Evolutionary conservation across 139 green algal genomes (phyloP).

Genomic region (Chlorella sp.): DNA sequence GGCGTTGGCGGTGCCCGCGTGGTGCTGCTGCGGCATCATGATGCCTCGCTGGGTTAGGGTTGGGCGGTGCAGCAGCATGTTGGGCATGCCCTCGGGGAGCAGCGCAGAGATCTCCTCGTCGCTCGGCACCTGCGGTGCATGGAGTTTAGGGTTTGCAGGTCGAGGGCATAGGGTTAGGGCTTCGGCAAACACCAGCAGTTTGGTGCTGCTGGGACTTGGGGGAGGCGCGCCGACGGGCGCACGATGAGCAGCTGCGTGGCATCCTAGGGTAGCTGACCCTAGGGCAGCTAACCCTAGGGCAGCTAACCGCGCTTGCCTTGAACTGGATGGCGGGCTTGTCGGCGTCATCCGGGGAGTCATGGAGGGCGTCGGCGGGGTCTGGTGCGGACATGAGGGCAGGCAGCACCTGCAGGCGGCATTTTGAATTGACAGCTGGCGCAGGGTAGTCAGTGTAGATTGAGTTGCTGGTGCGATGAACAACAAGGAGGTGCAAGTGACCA

Average conservation of each 20-base stretch:
- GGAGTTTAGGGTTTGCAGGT: too few species aligned
- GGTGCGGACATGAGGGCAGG: slow-evolving; percentile 18
- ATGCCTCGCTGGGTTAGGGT: too few species aligned
- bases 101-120: slow-evolving; percentile 24
- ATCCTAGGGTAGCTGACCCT: not conserved
- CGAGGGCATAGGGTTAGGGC: too few species aligned
- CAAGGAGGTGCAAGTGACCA: too few species aligned
- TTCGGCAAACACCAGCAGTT: too few species aligned
- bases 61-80: not conserved
- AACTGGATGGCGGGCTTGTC: slow-evolving; percentile 20
- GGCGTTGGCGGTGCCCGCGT: too few species aligned
- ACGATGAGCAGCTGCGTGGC: not conserved
- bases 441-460: not conserved
- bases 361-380: slow-evolving; percentile 20
- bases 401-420: not conserved
- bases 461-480: too few species aligned
- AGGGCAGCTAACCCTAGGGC: not conserved
- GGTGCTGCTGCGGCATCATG: too few species aligned
- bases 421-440: not conserved
- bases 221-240: too few species aligned
- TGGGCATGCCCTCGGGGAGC: slow-evolving; percentile 10
- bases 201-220: too few species aligned
- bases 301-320: not conserved
- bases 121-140: slow-evolving; percentile 22
- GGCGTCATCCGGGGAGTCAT: slow-evolving; percentile 23